A percentile compares a stretch with the other conserved stretches of the same genome.
These are phyloP conservation scores for Polytrichum formosum DNA, from an alignment of 225 moss, liverwort and hornwort genomes.

Conservation along the genomic window DNA sequence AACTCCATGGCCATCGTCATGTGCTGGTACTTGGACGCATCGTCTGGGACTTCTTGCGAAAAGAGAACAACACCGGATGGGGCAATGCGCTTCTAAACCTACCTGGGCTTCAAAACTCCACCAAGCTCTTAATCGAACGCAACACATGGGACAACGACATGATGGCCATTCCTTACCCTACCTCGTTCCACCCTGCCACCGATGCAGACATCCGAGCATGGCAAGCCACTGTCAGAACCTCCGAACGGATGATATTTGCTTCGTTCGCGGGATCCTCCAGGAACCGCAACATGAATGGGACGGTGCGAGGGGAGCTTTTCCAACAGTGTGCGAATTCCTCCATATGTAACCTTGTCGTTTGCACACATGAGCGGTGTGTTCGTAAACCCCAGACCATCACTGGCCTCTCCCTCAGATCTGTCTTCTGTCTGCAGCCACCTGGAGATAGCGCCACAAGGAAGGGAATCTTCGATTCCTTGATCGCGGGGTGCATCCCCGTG, in stretches of 20 bases:
- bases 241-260: constrained; percentile 32
- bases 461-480: constrained; percentile 74
- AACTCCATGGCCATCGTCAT: constrained; percentile 58
- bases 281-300: constrained; percentile 18
- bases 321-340: constrained; percentile 52
- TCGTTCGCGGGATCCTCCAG: constrained; percentile 61
- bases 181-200: constrained; percentile 79
- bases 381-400: constrained; percentile 53
- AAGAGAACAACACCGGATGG: constrained; percentile 24
- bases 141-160: constrained; percentile 11
- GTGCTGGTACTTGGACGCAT: constrained; percentile 69
- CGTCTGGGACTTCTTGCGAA: constrained; percentile 70
- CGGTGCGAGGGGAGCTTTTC: constrained; percentile 54
- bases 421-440: constrained; percentile 85
- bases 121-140: constrained; percentile 75
- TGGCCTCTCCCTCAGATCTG: constrained; percentile 41
- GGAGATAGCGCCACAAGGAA: constrained; percentile 88
- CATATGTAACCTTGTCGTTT: constrained; percentile 36
- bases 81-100: constrained; percentile 52
- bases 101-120: constrained; percentile 54
- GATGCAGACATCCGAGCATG: constrained; percentile 57
- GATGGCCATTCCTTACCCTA: constrained; percentile 81
- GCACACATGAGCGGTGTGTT: constrained; percentile 39
- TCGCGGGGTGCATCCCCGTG: constrained; percentile 82
- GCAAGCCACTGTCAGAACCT: constrained; percentile 38